Evolutionary conservation across 2,329 filamentous ascomycete species (phyloP).

Genomic region (Nemania sp.): DNA sequence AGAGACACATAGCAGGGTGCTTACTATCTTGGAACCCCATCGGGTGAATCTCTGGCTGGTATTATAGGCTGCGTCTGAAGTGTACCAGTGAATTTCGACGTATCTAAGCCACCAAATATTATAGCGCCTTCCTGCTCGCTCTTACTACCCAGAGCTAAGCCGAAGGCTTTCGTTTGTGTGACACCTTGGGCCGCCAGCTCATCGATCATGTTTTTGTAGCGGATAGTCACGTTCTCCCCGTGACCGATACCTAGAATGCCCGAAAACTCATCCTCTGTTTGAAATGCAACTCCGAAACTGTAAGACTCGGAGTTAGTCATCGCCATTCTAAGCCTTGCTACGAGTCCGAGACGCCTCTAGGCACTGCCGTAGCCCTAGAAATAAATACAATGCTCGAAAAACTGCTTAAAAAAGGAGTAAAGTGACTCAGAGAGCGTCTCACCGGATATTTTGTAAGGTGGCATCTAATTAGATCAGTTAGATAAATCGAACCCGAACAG

Average conservation of each 20-base stretch:
- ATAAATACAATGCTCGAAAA: too few species aligned
- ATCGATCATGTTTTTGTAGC: conserved; percentile 65
- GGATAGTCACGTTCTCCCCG: conserved; percentile 59
- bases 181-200: conserved; percentile 62
- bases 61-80: conserved; percentile 73
- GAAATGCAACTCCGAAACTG: conserved; percentile 72
- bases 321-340: too few species aligned
- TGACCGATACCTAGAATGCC: conserved; percentile 83
- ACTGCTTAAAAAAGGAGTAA: too few species aligned
- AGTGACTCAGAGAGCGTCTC: too few species aligned
- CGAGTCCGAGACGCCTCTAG: too few species aligned
- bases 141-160: conserved; percentile 73
- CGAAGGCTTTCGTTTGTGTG: conserved; percentile 72
- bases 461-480: conserved; percentile 45
- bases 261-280: conserved; percentile 60
- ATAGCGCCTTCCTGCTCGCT: conserved; percentile 71
- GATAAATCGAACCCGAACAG: background rate
- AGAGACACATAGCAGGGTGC: background rate
- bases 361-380: too few species aligned
- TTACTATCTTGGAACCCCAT: conserved; percentile 61
- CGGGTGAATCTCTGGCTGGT: conserved; percentile 65
- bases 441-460: conserved; percentile 64
- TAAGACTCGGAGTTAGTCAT: too few species aligned
- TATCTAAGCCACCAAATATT: conserved; percentile 76
- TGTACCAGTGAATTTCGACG: conserved; percentile 70